Percentiles rank a stretch among this genome's conserved stretches.
phyloP scores from a whole-genome alignment of 139 green algal species.

The Asterochloris erici region DNA sequence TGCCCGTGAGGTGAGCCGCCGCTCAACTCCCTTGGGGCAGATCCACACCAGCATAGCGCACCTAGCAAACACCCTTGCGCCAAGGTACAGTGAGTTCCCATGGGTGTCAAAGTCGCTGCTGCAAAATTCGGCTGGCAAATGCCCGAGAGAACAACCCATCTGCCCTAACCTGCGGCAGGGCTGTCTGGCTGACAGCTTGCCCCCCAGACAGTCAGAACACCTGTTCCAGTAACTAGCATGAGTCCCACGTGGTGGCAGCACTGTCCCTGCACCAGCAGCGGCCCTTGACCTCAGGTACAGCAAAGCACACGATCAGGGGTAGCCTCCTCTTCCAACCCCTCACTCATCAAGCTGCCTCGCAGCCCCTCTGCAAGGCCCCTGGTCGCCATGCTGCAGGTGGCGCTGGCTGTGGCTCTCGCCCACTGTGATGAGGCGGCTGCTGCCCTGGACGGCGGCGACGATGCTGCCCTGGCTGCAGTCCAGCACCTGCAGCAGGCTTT shows the following conservation, averaged over 20 bases:
- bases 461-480: not conserved
- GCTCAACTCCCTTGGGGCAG: not conserved
- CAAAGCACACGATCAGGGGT: not conserved
- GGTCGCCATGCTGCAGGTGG: not conserved
- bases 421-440: conserved; percentile 9
- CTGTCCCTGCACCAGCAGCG: no score
- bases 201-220: no score
- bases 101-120: not conserved
- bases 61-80: not conserved
- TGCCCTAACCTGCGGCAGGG: no score
- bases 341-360: not conserved
- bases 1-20: not conserved
- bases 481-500: conserved; percentile 1
- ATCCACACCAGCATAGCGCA: no score
- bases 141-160: not conserved
- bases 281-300: not conserved
- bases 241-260: no score
- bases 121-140: not conserved
- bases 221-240: no score
- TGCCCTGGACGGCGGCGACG: not conserved
- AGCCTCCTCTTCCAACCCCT: not conserved
- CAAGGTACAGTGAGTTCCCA: not conserved
- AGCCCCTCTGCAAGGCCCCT: not conserved
- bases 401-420: conserved; percentile 1
- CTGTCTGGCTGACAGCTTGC: no score